Conservation (phyloP, 306 rosid species). For the Comarum palustre region DNA sequence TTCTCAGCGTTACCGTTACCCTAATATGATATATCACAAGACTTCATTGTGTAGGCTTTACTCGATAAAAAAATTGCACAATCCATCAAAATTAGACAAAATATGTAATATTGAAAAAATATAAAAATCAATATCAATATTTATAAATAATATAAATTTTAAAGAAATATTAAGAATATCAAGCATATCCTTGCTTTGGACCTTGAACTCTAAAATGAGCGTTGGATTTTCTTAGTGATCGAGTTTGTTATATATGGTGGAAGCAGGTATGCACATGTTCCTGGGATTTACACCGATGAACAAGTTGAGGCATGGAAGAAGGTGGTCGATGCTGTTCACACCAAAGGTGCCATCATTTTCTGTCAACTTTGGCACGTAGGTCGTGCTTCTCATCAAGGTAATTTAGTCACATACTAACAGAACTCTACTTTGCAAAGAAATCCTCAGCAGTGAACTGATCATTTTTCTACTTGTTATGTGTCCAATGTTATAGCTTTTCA, state of each 20-base stretch:
- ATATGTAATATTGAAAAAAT: too few relatives aligned
- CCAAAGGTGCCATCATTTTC: slow-evolving; percentile 68
- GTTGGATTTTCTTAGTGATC: neutral
- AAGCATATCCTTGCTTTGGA: too few relatives aligned
- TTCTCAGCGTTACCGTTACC: neutral
- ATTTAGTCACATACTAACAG: neutral
- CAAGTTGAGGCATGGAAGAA: slow-evolving; percentile 82
- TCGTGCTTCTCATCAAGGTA: slow-evolving; percentile 78
- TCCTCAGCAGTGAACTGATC: neutral
- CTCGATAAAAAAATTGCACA: neutral
- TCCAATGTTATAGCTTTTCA: slow-evolving; percentile 55
- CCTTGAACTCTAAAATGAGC: neutral
- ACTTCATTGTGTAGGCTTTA: neutral
- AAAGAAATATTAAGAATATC: too few relatives aligned
- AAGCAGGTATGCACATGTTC: slow-evolving; percentile 51
- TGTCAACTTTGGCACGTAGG: slow-evolving; percentile 98
- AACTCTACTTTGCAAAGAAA: neutral
- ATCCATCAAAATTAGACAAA: neutral
- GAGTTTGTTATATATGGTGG: neutral
- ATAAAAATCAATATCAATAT: too few relatives aligned
- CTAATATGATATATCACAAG: neutral
- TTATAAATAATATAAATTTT: too few relatives aligned
- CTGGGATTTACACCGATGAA: slow-evolving; percentile 51
- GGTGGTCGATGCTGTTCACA: slow-evolving; percentile 82
- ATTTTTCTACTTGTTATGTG: neutral